Conservation (phyloP, 2,329 filamentous ascomycete species). For the Neonectria coccinea region DNA sequence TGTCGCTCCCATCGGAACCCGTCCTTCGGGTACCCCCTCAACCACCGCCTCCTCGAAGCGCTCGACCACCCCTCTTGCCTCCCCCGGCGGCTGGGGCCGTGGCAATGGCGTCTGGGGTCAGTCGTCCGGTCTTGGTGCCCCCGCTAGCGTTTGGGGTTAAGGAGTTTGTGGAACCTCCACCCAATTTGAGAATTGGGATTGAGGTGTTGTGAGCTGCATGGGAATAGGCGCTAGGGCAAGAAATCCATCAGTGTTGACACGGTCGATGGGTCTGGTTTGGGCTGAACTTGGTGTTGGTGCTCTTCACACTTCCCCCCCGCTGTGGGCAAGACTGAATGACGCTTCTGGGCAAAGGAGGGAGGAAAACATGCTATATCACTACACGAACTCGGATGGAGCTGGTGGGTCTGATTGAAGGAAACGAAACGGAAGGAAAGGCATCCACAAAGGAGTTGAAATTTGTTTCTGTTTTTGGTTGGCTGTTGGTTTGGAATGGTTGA, state of each 20-base stretch:
- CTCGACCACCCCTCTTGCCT: slow-evolving; percentile 90
- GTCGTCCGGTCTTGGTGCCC: slow-evolving; percentile 83
- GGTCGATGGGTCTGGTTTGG: slow-evolving; percentile 37
- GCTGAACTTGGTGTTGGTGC: slow-evolving; percentile 21
- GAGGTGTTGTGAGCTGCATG: slow-evolving; percentile 43
- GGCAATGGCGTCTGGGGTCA: slow-evolving; percentile 88
- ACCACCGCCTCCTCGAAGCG: slow-evolving; percentile 72
- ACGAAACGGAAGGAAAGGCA: slow-evolving; percentile 41
- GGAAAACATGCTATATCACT: slow-evolving; percentile 32
- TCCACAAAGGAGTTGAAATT: slow-evolving; percentile 45
- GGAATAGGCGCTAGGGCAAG: slow-evolving; percentile 45
- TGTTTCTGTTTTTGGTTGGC: slow-evolving; percentile 37
- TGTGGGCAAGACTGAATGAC: slow-evolving; percentile 21
- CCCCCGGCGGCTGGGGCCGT: slow-evolving; percentile 85
- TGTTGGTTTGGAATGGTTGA: slow-evolving; percentile 39
- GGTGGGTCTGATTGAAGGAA: slow-evolving; percentile 36
- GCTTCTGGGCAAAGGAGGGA: slow-evolving; percentile 23
- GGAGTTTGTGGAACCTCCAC: slow-evolving; percentile 8
- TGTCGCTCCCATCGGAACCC: slow-evolving; percentile 93
- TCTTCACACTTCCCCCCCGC: slow-evolving; percentile 25
- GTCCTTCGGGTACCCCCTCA: slow-evolving; percentile 73
- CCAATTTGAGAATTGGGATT: slow-evolving; percentile 15
- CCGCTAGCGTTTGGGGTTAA: slow-evolving; percentile 95
- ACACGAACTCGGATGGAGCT: slow-evolving; percentile 37
- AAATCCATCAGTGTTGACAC: slow-evolving; percentile 39